Conservation (phyloP, 2,329 filamentous ascomycete species). For the Colletotrichum sublineola region DNA sequence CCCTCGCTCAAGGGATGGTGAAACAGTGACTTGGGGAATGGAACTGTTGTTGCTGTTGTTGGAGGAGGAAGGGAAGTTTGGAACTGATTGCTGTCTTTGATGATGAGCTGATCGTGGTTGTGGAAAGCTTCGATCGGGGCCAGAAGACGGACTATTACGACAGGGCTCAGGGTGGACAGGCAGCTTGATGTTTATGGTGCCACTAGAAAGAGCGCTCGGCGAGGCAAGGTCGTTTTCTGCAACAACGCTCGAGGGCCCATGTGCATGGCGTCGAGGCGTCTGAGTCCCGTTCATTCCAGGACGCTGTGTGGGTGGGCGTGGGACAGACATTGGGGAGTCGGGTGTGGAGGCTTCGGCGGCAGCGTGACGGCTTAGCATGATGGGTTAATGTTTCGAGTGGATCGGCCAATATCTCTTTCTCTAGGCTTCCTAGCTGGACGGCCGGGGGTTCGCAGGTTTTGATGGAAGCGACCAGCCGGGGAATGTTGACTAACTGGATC, state of each 20-base stretch:
- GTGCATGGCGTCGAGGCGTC: constrained; percentile 31
- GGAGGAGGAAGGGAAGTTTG: constrained; percentile 51
- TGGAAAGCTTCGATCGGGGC: constrained; percentile 27
- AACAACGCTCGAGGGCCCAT: constrained; percentile 33
- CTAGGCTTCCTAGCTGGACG: constrained; percentile 23
- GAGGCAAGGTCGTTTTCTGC: constrained; percentile 24
- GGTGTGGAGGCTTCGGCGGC: constrained; percentile 44
- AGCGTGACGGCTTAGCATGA: constrained; percentile 53
- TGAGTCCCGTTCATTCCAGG: constrained; percentile 40
- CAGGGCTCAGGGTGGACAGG: constrained; percentile 35
- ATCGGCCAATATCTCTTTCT: constrained; percentile 43
- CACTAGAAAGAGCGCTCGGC: constrained; percentile 33
- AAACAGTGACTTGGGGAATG: constrained; percentile 33
- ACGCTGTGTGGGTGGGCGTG: constrained; percentile 35
- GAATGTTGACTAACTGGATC: constrained; percentile 17
- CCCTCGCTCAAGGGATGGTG: constrained; percentile 47
- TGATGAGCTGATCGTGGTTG: constrained; percentile 47
- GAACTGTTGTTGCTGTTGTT: constrained; percentile 46
- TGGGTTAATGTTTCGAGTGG: constrained; percentile 53
- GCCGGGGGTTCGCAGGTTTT: constrained; percentile 23
- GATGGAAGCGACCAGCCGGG: constrained; percentile 24
- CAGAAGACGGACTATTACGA: constrained; percentile 27
- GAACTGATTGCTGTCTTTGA: constrained; percentile 53
- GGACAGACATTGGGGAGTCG: constrained; percentile 46
- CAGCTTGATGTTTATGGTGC: constrained; percentile 32